Evolutionary conservation across 495 filamentous ascomycete species (phyloP).

Genomic region (Clavariopsis aquatica): DNA sequence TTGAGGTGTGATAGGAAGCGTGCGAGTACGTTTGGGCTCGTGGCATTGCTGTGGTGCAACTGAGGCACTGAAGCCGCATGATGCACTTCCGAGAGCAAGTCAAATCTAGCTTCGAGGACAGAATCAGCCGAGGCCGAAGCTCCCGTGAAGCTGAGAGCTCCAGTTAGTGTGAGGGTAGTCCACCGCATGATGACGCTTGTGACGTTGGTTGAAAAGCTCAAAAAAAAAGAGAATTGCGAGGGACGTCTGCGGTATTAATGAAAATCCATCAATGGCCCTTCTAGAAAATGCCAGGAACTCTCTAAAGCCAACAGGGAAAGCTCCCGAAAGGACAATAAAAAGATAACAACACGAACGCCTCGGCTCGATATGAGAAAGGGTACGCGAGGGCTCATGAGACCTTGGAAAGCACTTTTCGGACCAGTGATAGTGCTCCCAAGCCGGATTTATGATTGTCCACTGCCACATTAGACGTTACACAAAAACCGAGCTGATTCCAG

Average conservation of each 20-base stretch:
- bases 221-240: neutral
- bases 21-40: constrained; percentile 3
- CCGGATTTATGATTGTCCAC: constrained; percentile 2
- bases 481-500: constrained; percentile 8
- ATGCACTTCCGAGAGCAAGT: constrained; percentile 1
- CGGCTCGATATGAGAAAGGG: constrained; percentile 5
- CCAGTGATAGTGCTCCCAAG: constrained; percentile 14
- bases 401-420: neutral
- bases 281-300: neutral
- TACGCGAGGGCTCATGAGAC: constrained; percentile 10
- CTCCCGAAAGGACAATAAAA: constrained; percentile 14
- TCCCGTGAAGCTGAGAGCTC: constrained; percentile 11
- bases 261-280: neutral
- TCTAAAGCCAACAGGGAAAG: neutral
- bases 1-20: neutral
- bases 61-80: neutral
- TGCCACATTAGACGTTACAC: constrained; percentile 3
- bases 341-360: constrained; percentile 17
- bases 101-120: constrained; percentile 4
- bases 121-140: constrained; percentile 7
- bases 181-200: constrained; percentile 7
- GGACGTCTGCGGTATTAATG: constrained; percentile 11
- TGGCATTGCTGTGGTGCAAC: constrained; percentile 4
- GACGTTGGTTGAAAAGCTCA: neutral
- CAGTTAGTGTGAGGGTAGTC: neutral